Base-by-base conservation (phyloP, 2,329 filamentous ascomycete species). In the Aspergillus sclerotialis region DNA sequence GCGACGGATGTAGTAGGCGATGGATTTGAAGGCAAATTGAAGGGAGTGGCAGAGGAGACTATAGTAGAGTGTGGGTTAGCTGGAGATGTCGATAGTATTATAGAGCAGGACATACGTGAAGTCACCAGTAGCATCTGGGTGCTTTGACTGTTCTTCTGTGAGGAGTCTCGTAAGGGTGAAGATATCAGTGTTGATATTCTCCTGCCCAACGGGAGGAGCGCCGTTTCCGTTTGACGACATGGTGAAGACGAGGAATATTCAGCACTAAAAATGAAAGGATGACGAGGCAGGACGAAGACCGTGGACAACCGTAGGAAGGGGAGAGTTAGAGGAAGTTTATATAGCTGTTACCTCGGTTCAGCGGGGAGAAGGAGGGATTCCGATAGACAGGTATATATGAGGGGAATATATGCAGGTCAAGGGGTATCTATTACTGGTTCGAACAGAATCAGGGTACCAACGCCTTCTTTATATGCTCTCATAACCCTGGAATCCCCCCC, bases 1-100 rank as follows among this genome's bases (percentile, higher is more conserved):
- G 63, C 92, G 83, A 55, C 90, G 89, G 65, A 98, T 98, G 73
- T 95, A 98, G 75, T 96, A 94, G 53, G 92, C 87, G 64, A 98
- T 98, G 48, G 87, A 94, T 74, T 98, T 98, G 82, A 98, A 98
- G 46, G 92, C 90, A 73, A 96, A 98, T 67, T 96, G 92, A 39
- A 98, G 84, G 40, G 92, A 89, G 63, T 98, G 92, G 75, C 88
- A 95, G 40, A 98, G 79, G 34, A 98, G 77, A 54, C 89, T 95
- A 54, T 18, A 15, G 7, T 24, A 5, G 5, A 28, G 13, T 27
- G 25, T n/a, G 10, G 10, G 11, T 28, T n/a, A 28, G 26, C 11
- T 28, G 19, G 18, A 16, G 7, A n/a, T 11, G 13, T 18, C 17
- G n/a, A 9, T 12, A 17, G 13, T 31, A 31, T 16, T 18, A 15